Percentiles rank a stretch among this genome's conserved stretches.
phyloP scores from a whole-genome alignment of 2,329 filamentous ascomycete species.

The Trichoderma sp. region DNA sequence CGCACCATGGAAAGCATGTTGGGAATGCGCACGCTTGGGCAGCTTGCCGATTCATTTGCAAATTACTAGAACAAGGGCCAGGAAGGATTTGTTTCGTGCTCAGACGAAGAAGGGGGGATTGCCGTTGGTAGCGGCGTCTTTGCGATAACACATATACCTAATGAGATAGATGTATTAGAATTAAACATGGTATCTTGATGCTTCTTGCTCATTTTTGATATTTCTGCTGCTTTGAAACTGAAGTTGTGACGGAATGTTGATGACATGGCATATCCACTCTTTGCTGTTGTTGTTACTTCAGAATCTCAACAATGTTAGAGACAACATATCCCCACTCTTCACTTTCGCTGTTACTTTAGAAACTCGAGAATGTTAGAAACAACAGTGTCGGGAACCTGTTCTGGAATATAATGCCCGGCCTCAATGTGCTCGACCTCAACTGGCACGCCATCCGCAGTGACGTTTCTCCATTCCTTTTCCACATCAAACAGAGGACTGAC shows the following conservation, averaged over 20 bases:
- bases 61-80: conserved; percentile 10
- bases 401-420: conserved; percentile 55
- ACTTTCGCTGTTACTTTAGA: neutral
- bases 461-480: conserved; percentile 54
- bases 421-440: conserved; percentile 50
- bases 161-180: conserved; percentile 27
- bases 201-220: neutral
- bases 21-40: conserved; percentile 11
- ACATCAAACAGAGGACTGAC: conserved; percentile 56
- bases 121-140: conserved; percentile 1
- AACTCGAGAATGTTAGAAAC: conserved; percentile 33
- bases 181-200: conserved; percentile 5
- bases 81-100: neutral
- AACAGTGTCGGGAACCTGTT: conserved; percentile 54
- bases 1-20: conserved; percentile 19
- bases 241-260: neutral
- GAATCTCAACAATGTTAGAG: too few relatives aligned
- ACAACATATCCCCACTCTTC: neutral
- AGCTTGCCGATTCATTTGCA: neutral
- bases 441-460: conserved; percentile 42
- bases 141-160: conserved; percentile 24
- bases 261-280: neutral
- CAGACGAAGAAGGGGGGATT: conserved; percentile 3
- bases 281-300: neutral
- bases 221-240: neutral